phyloP scores from a whole-genome alignment of 106 monocot species.

The Phalaenopsis aphrodite region DNA sequence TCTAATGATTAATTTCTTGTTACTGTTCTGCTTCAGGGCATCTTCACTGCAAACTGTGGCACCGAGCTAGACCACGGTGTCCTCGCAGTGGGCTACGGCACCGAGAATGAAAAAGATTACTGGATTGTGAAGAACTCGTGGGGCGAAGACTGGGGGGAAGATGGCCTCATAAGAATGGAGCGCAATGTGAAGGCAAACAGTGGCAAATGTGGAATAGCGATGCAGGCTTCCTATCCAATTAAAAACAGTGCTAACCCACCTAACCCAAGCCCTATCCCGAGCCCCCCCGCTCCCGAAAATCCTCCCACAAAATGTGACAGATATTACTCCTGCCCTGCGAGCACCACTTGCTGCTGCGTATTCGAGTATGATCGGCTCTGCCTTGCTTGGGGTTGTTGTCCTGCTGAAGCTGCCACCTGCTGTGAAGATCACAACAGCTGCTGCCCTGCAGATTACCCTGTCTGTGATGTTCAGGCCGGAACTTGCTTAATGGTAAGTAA shows the following conservation, averaged over 20 bases:
- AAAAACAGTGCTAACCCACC: slow-evolving; percentile 56
- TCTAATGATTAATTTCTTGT: no score
- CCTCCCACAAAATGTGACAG: slow-evolving; percentile 45
- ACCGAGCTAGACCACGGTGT: no score
- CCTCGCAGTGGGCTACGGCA: no score
- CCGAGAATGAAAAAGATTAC: no score
- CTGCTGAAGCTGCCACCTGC: no score
- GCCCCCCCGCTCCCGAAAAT: slow-evolving; percentile 27
- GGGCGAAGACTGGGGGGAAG: slow-evolving; percentile 54
- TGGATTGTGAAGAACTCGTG: slow-evolving; percentile 67
- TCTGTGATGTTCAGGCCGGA: no score
- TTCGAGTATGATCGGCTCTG: slow-evolving; percentile 38
- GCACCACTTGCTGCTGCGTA: slow-evolving; percentile 80
- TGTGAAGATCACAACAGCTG: no score
- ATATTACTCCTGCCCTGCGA: slow-evolving; percentile 44
- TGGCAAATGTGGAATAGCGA: slow-evolving; percentile 65
- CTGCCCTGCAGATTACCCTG: no score
- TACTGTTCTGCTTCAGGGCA: no score
- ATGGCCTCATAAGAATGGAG: slow-evolving; percentile 53
- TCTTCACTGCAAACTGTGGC: no score
- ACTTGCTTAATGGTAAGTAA: no score
- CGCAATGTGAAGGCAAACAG: slow-evolving; percentile 21
- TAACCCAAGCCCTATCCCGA: slow-evolving; percentile 42
- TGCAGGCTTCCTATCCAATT: slow-evolving; percentile 53
- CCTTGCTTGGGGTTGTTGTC: slow-evolving; percentile 81